A percentile compares a stretch with the other conserved stretches of the same genome.
These are phyloP conservation scores for Paraconiothyrium sp. DNA, from an alignment of 2,329 filamentous ascomycete genomes.

Conservation along the genomic window DNA sequence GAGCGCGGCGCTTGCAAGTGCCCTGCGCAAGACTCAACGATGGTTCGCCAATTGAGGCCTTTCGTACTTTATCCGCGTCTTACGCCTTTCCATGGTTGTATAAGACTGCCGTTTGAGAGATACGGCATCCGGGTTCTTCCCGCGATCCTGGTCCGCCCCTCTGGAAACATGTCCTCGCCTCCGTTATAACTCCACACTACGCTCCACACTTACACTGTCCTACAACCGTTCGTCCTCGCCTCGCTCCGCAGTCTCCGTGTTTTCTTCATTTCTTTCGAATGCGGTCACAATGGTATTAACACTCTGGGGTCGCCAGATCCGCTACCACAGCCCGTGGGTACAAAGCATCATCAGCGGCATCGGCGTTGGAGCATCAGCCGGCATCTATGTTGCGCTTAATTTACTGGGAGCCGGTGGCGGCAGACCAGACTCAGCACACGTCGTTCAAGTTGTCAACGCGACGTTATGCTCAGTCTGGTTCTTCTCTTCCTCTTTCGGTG, in stretches of 20 bases:
- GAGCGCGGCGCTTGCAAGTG: conserved; percentile 9
- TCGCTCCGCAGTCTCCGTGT: not conserved
- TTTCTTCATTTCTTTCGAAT: not conserved
- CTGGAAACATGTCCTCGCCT: not conserved
- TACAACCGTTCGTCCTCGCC: not conserved
- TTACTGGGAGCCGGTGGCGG: conserved; percentile 43
- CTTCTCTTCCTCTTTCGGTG: conserved; percentile 44
- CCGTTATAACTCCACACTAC: conserved; percentile 13
- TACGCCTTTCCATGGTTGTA: not conserved
- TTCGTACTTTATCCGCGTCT: not conserved
- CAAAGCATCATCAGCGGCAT: conserved; percentile 42
- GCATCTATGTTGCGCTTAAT: conserved; percentile 44
- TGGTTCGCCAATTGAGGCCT: conserved; percentile 6
- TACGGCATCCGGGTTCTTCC: conserved; percentile 7
- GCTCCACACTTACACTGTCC: not conserved
- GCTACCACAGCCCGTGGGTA: conserved; percentile 44
- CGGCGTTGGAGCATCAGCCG: conserved; percentile 41
- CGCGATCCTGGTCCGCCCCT: conserved; percentile 5
- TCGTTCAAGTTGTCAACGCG: conserved; percentile 44
- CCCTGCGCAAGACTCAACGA: conserved; percentile 7
- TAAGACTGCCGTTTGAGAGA: conserved; percentile 5
- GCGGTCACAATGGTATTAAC: conserved; percentile 33
- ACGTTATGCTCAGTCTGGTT: conserved; percentile 47
- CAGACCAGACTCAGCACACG: conserved; percentile 40
- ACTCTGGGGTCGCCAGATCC: conserved; percentile 33